phyloP scores from a whole-genome alignment of 1,284 basidiomycete genomes.

The Ceratobasidium sp. region DNA sequence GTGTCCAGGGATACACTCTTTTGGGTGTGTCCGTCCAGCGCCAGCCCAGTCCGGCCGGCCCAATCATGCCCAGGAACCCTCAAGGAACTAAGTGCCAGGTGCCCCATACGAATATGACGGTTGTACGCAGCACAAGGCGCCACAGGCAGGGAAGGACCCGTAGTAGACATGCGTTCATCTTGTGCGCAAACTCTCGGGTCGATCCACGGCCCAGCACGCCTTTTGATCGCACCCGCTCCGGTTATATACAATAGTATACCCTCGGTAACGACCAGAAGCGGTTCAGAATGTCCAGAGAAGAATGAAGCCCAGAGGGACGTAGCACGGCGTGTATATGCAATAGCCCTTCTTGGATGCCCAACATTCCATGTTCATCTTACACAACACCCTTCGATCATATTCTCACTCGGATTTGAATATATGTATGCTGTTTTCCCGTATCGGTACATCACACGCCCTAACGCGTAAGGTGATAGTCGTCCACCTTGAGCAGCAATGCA shows the following conservation, averaged over 20 bases:
- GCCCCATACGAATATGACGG: not conserved
- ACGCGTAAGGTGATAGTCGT: constrained; percentile 76
- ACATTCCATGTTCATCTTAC: constrained; percentile 8
- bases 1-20: not conserved
- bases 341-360: too few species aligned
- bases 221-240: not conserved
- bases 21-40: not conserved
- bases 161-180: not conserved
- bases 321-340: too few species aligned
- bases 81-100: not conserved
- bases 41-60: not conserved
- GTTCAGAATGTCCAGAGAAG: not conserved
- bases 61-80: not conserved
- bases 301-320: not conserved
- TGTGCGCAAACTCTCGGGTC: constrained; percentile 6
- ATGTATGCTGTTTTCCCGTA: constrained; percentile 3
- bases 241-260: not conserved
- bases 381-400: not conserved
- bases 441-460: constrained; percentile 27
- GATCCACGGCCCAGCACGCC: not conserved
- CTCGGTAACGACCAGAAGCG: not conserved
- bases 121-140: not conserved
- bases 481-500: constrained; percentile 94
- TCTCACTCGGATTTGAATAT: constrained; percentile 22
- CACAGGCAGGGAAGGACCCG: not conserved